phyloP scores from a whole-genome alignment of 805 yeast species.

The Naumovozyma castellii region DNA sequence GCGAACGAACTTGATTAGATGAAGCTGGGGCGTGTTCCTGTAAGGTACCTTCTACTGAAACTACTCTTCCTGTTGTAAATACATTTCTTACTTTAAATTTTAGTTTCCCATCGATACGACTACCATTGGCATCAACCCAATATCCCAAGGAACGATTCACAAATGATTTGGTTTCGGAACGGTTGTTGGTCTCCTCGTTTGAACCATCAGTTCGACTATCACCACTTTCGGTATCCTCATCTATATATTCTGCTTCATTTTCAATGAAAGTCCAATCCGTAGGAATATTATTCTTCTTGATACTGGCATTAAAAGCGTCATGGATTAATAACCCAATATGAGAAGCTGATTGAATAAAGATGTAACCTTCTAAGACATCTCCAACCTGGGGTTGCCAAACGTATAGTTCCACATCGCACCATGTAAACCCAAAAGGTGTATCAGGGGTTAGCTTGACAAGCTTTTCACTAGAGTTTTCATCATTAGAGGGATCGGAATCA shows the following conservation, averaged over 20 bases:
- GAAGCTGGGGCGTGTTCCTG: slow-evolving; percentile 23
- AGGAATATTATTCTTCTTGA: slow-evolving; percentile 82
- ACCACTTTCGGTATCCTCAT: slow-evolving; percentile 15
- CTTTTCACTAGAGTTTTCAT: slow-evolving; percentile 31
- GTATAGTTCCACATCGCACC: slow-evolving; percentile 76
- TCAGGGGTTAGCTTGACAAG: slow-evolving; percentile 65
- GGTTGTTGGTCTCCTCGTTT: slow-evolving; percentile 8
- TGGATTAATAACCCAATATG: slow-evolving; percentile 86
- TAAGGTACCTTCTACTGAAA: slow-evolving; percentile 83
- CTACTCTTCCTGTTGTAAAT: slow-evolving; percentile 67
- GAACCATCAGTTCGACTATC: slow-evolving; percentile 10
- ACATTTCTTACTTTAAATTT: slow-evolving; percentile 65
- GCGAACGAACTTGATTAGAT: slow-evolving; percentile 29
- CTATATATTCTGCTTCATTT: slow-evolving; percentile 46
- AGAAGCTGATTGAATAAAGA: slow-evolving; percentile 87
- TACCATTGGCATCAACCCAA: slow-evolving; percentile 74
- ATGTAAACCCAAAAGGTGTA: slow-evolving; percentile 78
- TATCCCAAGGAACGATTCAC: slow-evolving; percentile 56
- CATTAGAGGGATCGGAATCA: slow-evolving; percentile 35
- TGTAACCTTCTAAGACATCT: slow-evolving; percentile 75
- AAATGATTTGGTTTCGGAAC: slow-evolving; percentile 23
- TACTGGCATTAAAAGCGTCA: slow-evolving; percentile 91
- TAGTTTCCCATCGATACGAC: slow-evolving; percentile 73
- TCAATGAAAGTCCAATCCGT: slow-evolving; percentile 76
- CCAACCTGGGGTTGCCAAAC: slow-evolving; percentile 90